These are phyloP conservation scores for Lunularia cruciata DNA, from an alignment of 225 moss, liverwort and hornwort genomes.

Conservation along the genomic window DNA sequence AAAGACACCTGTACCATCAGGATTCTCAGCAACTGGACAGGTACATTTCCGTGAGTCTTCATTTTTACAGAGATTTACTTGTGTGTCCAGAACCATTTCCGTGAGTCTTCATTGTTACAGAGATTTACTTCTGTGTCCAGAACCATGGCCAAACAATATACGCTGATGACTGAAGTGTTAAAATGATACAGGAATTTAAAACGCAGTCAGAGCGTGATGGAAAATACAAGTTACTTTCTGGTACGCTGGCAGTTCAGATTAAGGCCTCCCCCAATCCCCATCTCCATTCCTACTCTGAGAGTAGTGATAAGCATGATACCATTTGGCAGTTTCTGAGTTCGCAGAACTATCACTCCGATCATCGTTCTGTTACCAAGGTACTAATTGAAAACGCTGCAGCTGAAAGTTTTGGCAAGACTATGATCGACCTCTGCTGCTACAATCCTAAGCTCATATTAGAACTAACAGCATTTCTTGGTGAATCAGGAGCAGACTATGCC, in stretches of 20 bases:
- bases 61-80: not conserved
- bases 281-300: not conserved
- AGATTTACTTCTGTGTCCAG: not conserved
- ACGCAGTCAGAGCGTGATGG: slow-evolving; percentile 7
- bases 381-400: too few relatives aligned
- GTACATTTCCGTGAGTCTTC: too few relatives aligned
- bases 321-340: not conserved
- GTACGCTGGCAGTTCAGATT: slow-evolving; percentile 5
- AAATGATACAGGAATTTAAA: not conserved
- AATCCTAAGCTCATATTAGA: not conserved
- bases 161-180: not conserved
- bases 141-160: not conserved
- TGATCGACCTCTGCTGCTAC: not conserved
- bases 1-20: slow-evolving; percentile 6
- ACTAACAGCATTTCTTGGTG: not conserved
- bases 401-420: too few relatives aligned
- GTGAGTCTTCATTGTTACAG: too few relatives aligned
- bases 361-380: not conserved
- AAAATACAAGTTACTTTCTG: not conserved
- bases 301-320: not conserved
- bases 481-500: not conserved
- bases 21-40: slow-evolving; percentile 7
- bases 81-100: not conserved
- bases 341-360: too few relatives aligned
- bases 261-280: not conserved